A percentile compares a stretch with the other conserved stretches of the same genome.
These are phyloP conservation scores for Leishmania guyanensis DNA, from an alignment of 208 protist species.

Conservation along the genomic window DNA sequence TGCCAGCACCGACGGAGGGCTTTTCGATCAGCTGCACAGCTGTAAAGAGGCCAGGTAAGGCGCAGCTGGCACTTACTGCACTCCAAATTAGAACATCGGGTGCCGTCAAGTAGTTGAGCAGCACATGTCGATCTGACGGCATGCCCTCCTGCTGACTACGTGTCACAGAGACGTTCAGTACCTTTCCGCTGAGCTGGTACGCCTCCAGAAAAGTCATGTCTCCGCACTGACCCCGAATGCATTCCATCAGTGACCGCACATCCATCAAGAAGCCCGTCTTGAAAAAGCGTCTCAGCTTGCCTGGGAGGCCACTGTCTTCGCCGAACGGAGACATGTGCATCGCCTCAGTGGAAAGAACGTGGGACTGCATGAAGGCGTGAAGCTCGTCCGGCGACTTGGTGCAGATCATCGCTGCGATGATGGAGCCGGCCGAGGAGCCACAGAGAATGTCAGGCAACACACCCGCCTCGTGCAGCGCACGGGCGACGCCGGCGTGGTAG, in stretches of 20 bases:
- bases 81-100: constrained; percentile 84
- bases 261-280: constrained; percentile 82
- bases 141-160: constrained; percentile 47
- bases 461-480: constrained; percentile 57
- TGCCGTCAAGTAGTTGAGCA: constrained; percentile 86
- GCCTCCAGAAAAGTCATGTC: constrained; percentile 90
- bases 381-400: constrained; percentile 54
- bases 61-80: constrained; percentile 71
- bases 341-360: constrained; percentile 43
- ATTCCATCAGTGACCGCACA: constrained; percentile 68
- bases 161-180: constrained; percentile 87
- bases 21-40: constrained; percentile 74
- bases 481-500: constrained; percentile 77
- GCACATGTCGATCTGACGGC: constrained; percentile 46
- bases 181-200: constrained; percentile 66
- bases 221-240: constrained; percentile 65
- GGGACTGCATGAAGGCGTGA: constrained; percentile 35
- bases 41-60: constrained; percentile 69
- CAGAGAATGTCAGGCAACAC: constrained; percentile 79
- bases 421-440: constrained; percentile 72
- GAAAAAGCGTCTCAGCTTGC: constrained; percentile 68
- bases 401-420: constrained; percentile 78
- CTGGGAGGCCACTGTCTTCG: constrained; percentile 30
- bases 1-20: constrained; percentile 25
- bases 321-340: constrained; percentile 66